Conservation (phyloP, 2,329 filamentous ascomycete genomes). For the Blastomyces silverae region DNA sequence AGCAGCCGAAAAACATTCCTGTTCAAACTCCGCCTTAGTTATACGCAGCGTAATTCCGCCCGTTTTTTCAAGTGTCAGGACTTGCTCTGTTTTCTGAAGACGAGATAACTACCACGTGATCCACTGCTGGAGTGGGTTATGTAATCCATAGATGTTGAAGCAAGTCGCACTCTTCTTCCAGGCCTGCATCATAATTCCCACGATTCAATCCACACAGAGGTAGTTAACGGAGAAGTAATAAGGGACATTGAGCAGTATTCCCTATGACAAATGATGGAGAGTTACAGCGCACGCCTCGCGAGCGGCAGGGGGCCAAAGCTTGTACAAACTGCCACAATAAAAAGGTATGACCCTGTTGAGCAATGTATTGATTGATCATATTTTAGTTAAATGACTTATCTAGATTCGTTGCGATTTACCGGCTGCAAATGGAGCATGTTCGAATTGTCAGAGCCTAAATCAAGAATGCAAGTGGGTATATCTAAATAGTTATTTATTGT, state of each 20-base stretch:
- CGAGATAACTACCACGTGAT: neutral
- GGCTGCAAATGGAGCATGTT: slow-evolving; percentile 7
- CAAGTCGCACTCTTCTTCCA: no score
- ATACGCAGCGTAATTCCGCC: neutral
- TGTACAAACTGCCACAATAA: slow-evolving; percentile 13
- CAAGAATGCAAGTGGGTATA: slow-evolving; percentile 14
- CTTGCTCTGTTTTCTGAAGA: neutral
- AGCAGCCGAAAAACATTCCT: no score
- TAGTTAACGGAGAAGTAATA: neutral
- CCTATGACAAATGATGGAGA: slow-evolving; percentile 11
- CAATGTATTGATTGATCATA: neutral
- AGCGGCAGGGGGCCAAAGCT: slow-evolving; percentile 12
- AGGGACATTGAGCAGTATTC: slow-evolving; percentile 1
- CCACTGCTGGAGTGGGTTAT: neutral
- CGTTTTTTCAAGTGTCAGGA: neutral
- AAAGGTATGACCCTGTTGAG: neutral
- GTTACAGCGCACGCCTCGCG: neutral
- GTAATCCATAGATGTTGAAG: neutral
- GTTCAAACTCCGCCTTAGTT: neutral
- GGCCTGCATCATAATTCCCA: neutral
- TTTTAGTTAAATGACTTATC: neutral
- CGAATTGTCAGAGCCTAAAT: slow-evolving; percentile 11
- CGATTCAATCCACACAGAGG: neutral
- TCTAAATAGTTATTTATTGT: neutral
- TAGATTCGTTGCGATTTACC: slow-evolving; percentile 14